Evolutionary conservation across 495 filamentous ascomycete genomes (phyloP).

Genomic region (Xylaria flabelliformis): DNA sequence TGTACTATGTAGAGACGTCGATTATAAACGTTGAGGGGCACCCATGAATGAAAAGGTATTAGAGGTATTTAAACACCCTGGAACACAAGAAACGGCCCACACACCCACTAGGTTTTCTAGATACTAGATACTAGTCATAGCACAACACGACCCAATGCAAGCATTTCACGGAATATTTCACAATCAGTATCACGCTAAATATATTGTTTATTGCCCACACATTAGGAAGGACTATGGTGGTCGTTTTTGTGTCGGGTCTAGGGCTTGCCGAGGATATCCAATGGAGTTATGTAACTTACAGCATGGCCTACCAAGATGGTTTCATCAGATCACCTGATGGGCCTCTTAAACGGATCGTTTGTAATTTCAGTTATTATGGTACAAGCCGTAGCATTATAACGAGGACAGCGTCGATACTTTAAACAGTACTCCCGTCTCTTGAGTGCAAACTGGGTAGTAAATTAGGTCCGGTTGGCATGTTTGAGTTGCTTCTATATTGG

Average conservation of each 20-base stretch:
- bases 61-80: neutral
- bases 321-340: neutral
- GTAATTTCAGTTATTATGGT: neutral
- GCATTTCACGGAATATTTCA: neutral
- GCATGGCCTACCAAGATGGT: neutral
- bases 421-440: neutral
- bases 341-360: neutral
- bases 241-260: neutral
- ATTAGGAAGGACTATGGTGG: neutral
- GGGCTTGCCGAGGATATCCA: neutral
- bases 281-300: neutral
- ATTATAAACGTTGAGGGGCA: neutral
- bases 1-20: neutral
- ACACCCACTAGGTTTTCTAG: neutral
- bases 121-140: neutral
- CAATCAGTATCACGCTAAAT: neutral
- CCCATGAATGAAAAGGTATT: slow-evolving; percentile 3
- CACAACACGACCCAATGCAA: neutral
- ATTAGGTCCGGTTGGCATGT: neutral
- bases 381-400: neutral
- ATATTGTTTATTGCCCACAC: neutral
- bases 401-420: neutral
- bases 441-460: neutral
- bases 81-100: neutral
- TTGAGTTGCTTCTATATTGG: too few species aligned